Conservation (phyloP, 2,329 filamentous ascomycete genomes). For the Orbilia oligospora region DNA sequence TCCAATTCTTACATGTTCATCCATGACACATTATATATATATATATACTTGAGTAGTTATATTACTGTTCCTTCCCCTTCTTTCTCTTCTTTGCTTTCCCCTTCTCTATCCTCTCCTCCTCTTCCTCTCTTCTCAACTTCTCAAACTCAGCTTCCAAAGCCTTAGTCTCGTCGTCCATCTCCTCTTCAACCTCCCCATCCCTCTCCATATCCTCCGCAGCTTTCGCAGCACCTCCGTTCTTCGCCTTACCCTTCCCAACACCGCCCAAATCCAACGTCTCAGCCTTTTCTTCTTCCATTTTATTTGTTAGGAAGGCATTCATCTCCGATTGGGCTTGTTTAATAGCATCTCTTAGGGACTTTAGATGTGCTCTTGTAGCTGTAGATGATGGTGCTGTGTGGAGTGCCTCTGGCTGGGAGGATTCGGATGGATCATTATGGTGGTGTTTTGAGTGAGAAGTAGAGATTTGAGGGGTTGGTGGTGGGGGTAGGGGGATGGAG, state of each 20-base stretch:
- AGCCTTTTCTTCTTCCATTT: slow-evolving; percentile 54
- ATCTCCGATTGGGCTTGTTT: slow-evolving; percentile 44
- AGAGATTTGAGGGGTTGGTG: slow-evolving; percentile 49
- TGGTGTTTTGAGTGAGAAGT: slow-evolving; percentile 31
- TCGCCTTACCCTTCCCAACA: slow-evolving; percentile 8
- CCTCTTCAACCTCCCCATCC: slow-evolving; percentile 55
- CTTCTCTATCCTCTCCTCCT: slow-evolving; percentile 33
- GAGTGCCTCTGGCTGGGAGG: slow-evolving; percentile 32
- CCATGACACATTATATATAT: neutral
- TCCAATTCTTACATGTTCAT: neutral
- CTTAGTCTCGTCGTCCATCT: slow-evolving; percentile 59
- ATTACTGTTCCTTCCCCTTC: slow-evolving; percentile 32
- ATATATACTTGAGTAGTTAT: no score
- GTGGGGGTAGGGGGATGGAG: slow-evolving; percentile 39
- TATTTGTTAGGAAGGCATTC: slow-evolving; percentile 42
- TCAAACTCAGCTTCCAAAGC: slow-evolving; percentile 52
- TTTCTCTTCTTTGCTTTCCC: slow-evolving; percentile 49
- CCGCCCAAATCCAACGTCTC: neutral
- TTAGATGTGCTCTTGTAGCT: slow-evolving; percentile 44
- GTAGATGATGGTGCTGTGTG: slow-evolving; percentile 25
- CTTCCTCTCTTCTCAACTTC: slow-evolving; percentile 39
- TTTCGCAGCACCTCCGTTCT: slow-evolving; percentile 13
- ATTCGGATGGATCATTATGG: slow-evolving; percentile 48
- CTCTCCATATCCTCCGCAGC: slow-evolving; percentile 56
- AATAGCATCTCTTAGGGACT: slow-evolving; percentile 27